Percentiles rank a stretch among this genome's conserved stretches.
phyloP scores from a whole-genome alignment of 257 asterid genomes.

The Solanum paucissectum region DNA sequence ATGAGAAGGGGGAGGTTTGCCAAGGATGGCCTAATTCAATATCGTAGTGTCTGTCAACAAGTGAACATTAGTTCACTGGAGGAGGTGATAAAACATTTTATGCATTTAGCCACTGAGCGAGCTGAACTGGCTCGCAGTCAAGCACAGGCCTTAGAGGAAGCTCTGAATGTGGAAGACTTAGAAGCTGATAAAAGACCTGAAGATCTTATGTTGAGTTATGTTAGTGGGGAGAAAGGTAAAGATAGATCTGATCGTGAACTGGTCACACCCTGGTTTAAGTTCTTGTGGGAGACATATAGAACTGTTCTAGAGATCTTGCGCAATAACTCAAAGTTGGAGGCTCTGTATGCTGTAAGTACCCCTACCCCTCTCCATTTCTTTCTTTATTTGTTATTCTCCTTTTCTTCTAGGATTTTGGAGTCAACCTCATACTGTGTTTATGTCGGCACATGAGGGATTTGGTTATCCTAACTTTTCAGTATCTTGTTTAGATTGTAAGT shows the following conservation, averaged over 20 bases:
- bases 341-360: not conserved
- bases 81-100: slow-evolving; percentile 31
- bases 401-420: not conserved
- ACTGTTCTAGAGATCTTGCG: not conserved
- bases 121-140: slow-evolving; percentile 25
- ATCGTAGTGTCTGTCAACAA: slow-evolving; percentile 27
- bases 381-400: not conserved
- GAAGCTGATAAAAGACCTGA: slow-evolving; percentile 38
- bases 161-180: slow-evolving; percentile 32
- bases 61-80: slow-evolving; percentile 28
- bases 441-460: not conserved
- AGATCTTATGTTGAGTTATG: slow-evolving; percentile 36
- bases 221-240: slow-evolving; percentile 31
- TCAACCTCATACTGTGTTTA: not conserved
- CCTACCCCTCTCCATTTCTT: not conserved
- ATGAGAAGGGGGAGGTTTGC: slow-evolving; percentile 28
- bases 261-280: slow-evolving; percentile 10
- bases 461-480: not conserved
- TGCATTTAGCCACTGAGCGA: slow-evolving; percentile 28
- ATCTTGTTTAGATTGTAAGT: not conserved
- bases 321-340: not conserved
- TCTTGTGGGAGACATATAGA: not conserved
- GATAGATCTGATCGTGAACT: slow-evolving; percentile 36
- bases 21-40: slow-evolving; percentile 30
- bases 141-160: slow-evolving; percentile 31